These are phyloP conservation scores for Ailanthus altissimus DNA, from an alignment of 345 rosid genomes.

Conservation along the genomic window DNA sequence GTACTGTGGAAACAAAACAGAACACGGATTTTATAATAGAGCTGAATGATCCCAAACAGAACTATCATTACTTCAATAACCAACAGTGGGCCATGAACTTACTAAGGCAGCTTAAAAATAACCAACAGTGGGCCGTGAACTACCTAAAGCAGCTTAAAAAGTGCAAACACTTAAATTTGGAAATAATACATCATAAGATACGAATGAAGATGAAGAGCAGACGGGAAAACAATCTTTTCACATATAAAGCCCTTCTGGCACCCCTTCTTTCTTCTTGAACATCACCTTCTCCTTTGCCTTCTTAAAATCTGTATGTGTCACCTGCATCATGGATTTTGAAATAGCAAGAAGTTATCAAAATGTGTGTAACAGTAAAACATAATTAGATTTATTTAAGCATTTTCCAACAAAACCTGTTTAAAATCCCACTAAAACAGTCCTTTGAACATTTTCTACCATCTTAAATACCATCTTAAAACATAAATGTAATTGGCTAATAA, in stretches of 20 bases:
- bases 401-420: neutral
- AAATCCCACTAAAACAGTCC: neutral
- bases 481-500: neutral
- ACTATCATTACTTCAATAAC: neutral
- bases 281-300: constrained; percentile 98
- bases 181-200: neutral
- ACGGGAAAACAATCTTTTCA: constrained; percentile 28
- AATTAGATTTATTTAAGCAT: neutral
- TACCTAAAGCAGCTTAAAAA: neutral
- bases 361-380: neutral
- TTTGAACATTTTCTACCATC: neutral
- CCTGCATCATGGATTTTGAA: constrained; percentile 41
- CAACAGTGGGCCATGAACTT: too few species aligned
- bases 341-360: constrained; percentile 10
- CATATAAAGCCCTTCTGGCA: constrained; percentile 98
- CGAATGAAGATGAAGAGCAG: neutral
- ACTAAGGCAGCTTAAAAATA: neutral
- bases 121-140: too few species aligned
- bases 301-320: constrained; percentile 84
- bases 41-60: neutral
- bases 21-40: too few species aligned
- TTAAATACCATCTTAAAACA: neutral
- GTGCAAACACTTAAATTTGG: neutral
- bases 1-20: neutral
- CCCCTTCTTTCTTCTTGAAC: constrained; percentile 99